phyloP scores from a whole-genome alignment of 768 basidiomycete species.

The Russula griseocarnosa region DNA sequence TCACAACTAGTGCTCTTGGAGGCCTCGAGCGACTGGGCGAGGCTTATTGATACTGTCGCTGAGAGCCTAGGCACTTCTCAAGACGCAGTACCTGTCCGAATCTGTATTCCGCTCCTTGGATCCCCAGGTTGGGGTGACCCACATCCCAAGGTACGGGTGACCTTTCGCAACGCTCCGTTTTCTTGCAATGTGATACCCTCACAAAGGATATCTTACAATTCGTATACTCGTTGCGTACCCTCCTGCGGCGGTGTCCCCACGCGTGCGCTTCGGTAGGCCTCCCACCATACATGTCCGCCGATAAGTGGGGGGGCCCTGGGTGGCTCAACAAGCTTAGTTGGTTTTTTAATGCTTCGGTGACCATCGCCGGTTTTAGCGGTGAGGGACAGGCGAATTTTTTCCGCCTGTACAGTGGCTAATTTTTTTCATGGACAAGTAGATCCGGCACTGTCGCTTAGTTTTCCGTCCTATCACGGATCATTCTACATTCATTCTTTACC shows the following conservation, averaged over 20 bases:
- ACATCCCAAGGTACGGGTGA: conserved; percentile 46
- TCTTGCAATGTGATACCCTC: conserved; percentile 20
- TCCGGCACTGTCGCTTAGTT: conserved; percentile 66
- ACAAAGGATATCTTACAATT: conserved; percentile 66
- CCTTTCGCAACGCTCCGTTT: background rate
- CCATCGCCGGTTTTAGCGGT: conserved; percentile 78
- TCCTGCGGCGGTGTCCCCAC: conserved; percentile 54
- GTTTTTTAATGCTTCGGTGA: conserved; percentile 72
- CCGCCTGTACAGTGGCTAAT: conserved; percentile 11
- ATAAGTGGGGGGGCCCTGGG: conserved; percentile 55
- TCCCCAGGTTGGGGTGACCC: conserved; percentile 66
- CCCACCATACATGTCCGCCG: conserved; percentile 56
- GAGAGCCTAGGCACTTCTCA: conserved; percentile 25
- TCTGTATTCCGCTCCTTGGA: conserved; percentile 28
- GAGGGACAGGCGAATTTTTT: conserved; percentile 29
- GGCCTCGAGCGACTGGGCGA: conserved; percentile 8
- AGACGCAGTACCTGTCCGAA: conserved; percentile 16
- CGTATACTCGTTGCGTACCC: conserved; percentile 58
- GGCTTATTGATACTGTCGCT: conserved; percentile 14
- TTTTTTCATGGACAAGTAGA: conserved; percentile 48
- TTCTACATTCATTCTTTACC: conserved; percentile 76
- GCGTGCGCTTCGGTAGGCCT: conserved; percentile 68
- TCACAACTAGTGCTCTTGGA: conserved; percentile 21
- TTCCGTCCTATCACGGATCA: conserved; percentile 84
- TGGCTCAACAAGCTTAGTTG: conserved; percentile 80